Percentiles rank a stretch among this genome's conserved stretches.
Evolutionary conservation across 371 early-diverging fungal genomes (phyloP).

Genomic region (Gilbertella persicaria): DNA sequence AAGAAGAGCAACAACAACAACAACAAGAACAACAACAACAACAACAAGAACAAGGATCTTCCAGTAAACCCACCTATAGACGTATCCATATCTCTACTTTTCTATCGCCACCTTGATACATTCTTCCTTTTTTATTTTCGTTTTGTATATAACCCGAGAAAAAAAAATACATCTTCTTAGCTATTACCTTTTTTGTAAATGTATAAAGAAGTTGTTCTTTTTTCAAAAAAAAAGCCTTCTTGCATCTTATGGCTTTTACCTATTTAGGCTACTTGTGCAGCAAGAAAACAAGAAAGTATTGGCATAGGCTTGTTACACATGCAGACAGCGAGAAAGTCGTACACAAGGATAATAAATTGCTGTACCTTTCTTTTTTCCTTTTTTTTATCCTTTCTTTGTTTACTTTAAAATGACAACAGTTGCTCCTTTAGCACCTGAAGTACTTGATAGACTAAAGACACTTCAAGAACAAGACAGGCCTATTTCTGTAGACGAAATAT

Average conservation of each 20-base stretch:
- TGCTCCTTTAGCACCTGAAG: slow-evolving; percentile 32
- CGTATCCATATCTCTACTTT: slow-evolving; percentile 27
- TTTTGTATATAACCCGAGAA: too few relatives aligned
- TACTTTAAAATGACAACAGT: slow-evolving; percentile 2
- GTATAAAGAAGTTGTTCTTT: too few relatives aligned
- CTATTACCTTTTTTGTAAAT: not conserved
- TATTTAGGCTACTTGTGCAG: too few relatives aligned
- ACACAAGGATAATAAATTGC: too few relatives aligned
- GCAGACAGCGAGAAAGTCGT: too few relatives aligned
- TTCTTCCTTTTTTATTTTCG: not conserved
- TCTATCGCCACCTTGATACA: slow-evolving; percentile 8
- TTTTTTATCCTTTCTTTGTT: not conserved
- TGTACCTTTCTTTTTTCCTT: not conserved
- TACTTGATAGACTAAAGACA: slow-evolving; percentile 25
- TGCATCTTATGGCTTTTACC: too few relatives aligned
- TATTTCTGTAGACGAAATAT: slow-evolving; percentile 36
- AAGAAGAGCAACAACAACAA: slow-evolving; percentile 1
- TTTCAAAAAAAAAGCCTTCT: too few relatives aligned
- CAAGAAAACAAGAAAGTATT: too few relatives aligned
- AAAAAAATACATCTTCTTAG: slow-evolving; percentile 1
- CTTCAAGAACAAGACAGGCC: slow-evolving; percentile 32
- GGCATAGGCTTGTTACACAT: too few relatives aligned
- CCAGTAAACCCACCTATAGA: slow-evolving; percentile 10
- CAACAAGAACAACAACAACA: not conserved
- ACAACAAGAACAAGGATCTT: not conserved